Evolutionary conservation across 2,329 filamentous ascomycete species (phyloP).

Genomic region (Coccinonectria pachysandricola): DNA sequence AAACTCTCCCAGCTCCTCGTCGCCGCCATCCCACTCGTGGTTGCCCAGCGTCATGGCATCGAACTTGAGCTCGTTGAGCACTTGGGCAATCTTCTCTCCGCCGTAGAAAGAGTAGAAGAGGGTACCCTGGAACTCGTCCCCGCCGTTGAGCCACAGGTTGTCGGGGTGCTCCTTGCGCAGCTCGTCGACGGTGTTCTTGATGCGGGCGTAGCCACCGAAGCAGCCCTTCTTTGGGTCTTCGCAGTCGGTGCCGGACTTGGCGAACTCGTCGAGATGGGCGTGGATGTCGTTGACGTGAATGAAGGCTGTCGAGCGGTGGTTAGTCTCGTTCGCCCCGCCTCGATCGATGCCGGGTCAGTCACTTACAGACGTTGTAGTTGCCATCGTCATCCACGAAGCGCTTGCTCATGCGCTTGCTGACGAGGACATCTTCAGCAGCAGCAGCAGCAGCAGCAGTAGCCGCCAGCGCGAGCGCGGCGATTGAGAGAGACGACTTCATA

Average conservation of each 20-base stretch:
- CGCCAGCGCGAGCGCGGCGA: slow-evolving; percentile 16
- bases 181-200: slow-evolving; percentile 49
- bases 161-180: slow-evolving; percentile 47
- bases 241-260: slow-evolving; percentile 52
- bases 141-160: slow-evolving; percentile 52
- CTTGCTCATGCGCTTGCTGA: slow-evolving; percentile 38
- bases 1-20: slow-evolving; percentile 51
- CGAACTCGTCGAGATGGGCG: slow-evolving; percentile 54
- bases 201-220: slow-evolving; percentile 53
- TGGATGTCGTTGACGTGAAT: slow-evolving; percentile 64
- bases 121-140: slow-evolving; percentile 62
- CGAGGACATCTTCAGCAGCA: slow-evolving; percentile 32
- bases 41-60: slow-evolving; percentile 59
- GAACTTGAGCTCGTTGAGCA: slow-evolving; percentile 54
- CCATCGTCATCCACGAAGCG: slow-evolving; percentile 37
- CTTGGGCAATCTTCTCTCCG: slow-evolving; percentile 58
- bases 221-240: slow-evolving; percentile 44
- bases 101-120: slow-evolving; percentile 58
- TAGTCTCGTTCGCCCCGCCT: no score
- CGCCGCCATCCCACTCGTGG: slow-evolving; percentile 57
- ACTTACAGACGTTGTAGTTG: slow-evolving; percentile 42
- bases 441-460: slow-evolving; percentile 26
- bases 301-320: slow-evolving; percentile 33
- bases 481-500: slow-evolving; percentile 15
- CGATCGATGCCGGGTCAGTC: no score